Evolutionary conservation across 371 early-diverging fungal genomes (phyloP), one percentile per base, ranked within the genome.

Genomic region (Apophysomyces elegans): DNA sequence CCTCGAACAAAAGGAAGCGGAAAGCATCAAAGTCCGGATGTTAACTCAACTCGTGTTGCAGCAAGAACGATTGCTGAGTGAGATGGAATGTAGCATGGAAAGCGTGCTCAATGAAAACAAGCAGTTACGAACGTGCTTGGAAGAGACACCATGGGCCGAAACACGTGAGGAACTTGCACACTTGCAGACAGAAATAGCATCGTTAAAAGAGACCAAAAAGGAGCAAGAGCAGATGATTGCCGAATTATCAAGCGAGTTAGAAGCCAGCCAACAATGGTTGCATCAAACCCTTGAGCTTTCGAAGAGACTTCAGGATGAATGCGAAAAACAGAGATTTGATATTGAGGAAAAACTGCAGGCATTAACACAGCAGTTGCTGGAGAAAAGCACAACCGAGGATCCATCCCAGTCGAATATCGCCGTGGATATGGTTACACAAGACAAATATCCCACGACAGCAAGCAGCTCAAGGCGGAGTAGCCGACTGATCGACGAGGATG

Each of bases 61-160:
- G 9, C 75, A 75, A 61, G 75, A 71, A 50, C 63, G 56, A 9
- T 47, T 75, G 1, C 65, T 75, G 1, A 37, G 61, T 32, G 58
- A 64, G 46, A 61, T 71, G 50, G 45, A 50, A 35, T 18, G 21
- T 21, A 50, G 21, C 21, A 50, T 50, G 54, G 54, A 50, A 9
- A 21, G 7, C 8, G 54, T 50, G 21, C 54, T 50, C 21, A 54
- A 56, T 43, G 56, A 46, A 9, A 60, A 63, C 50, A 59, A 54
- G 39, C 57, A 43, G n/a, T 36, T 64, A 9, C 58, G 58, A 39
- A 58, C 44, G 21, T 47, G 61, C 45, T 43, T 66, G 47, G 37
- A 66, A 13, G 57, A 61, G 37, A 21, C 54, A 21, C 36, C 46
- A 43, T 66, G 61, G 61, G 56, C 35, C 5, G 61, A 60, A 14